phyloP scores from a whole-genome alignment of 768 basidiomycete species.

The Pisolithus tinctorius region DNA sequence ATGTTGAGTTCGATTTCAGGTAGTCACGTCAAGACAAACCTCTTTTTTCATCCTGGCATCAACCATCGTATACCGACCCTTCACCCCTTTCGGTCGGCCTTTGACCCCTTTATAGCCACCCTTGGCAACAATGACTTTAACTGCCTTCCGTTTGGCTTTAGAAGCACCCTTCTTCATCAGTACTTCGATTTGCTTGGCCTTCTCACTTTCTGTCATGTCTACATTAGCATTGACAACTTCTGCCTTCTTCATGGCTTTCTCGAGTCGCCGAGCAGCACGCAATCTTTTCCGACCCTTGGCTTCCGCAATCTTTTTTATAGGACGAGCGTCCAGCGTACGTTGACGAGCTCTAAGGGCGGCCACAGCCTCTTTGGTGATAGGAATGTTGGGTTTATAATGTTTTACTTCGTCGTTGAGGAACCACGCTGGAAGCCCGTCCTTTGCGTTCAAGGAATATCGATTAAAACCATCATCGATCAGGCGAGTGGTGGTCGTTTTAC shows the following conservation, averaged over 20 bases:
- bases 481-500: constrained; percentile 79
- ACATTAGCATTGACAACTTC: constrained; percentile 84
- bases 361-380: constrained; percentile 95
- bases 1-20: background rate
- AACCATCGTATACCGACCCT: constrained; percentile 93
- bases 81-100: constrained; percentile 92
- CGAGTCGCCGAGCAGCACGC: constrained; percentile 75
- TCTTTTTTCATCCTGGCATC: constrained; percentile 93
- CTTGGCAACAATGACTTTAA: constrained; percentile 89
- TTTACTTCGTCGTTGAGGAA: constrained; percentile 96
- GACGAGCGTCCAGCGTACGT: constrained; percentile 90
- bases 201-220: constrained; percentile 93
- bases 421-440: constrained; percentile 91
- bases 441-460: constrained; percentile 84
- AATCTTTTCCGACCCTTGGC: constrained; percentile 97
- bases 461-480: constrained; percentile 95
- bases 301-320: constrained; percentile 98
- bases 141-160: constrained; percentile 61
- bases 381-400: constrained; percentile 89
- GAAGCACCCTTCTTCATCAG: constrained; percentile 78
- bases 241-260: constrained; percentile 94
- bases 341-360: constrained; percentile 80
- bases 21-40: constrained; percentile 30
- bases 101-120: constrained; percentile 85
- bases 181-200: constrained; percentile 89